Base-by-base conservation (phyloP, 805 yeast genomes). In the Wickerhamiella australiensis region DNA sequence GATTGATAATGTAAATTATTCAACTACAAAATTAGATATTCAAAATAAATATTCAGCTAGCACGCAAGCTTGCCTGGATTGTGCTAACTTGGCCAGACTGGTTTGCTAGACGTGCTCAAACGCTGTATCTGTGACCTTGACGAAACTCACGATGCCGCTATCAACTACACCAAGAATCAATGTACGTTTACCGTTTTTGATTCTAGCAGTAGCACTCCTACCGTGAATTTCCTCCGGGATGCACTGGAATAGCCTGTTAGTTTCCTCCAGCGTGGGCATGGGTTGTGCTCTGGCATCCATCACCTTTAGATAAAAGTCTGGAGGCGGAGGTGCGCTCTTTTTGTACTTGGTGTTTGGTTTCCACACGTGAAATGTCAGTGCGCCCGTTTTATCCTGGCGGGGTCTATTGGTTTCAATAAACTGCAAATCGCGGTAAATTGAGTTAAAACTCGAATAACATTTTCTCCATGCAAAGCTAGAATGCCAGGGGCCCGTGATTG, bases 251-350 rank as follows among this genome's bases (percentile, higher is more conserved):
- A 71, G 54, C 33, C 59, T 59, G 3, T 62, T 65, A 20, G 68
- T 61, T 40, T 66, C 64, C 5, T 21, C 49, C 21, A 64, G 53
- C 0, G 63, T 52, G 8, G 73, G 73, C 56, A 68, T 52, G 7
- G 46, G 48, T 61, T 58, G 38, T 57, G 58, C 50, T 54, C 54
- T 50, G 1, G 72, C 66, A 40, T 78, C 74, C 13, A 77, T 70
- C 0, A 85, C 76, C 1, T 76, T 70, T 1, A 90, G 65, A 56
- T 80, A 85, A 61, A 76, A 88, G 61, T 88, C 88, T 1, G 96
- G 94, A n/a, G 48, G 54, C 0, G 64, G 63, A 0, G 94, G 94
- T 20, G 60, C 57, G 29, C 77, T 78, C 57, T 86, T 86, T 52
- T 79, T 79, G 67, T 83, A 88, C 2, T 68, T 65, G 0, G 83